Base-by-base conservation (phyloP, 1,139 yeast species). In the Saccharomyces uvarum region DNA sequence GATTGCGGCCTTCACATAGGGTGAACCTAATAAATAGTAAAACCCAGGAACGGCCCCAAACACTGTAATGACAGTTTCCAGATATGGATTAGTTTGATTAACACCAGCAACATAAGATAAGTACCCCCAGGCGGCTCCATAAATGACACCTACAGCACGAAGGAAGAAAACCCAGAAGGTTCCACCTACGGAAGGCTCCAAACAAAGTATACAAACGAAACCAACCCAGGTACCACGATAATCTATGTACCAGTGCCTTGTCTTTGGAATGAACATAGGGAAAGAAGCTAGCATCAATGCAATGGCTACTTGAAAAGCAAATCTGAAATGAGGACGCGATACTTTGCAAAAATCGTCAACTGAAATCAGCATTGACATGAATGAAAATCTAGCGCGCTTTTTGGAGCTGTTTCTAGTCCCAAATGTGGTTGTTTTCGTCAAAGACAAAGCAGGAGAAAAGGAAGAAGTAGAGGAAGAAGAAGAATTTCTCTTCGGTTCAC, bases 201-300 rank as follows among this genome's bases (percentile, higher is more conserved):
- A 56, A 19, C 77, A 77, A 50, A 78, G 62, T 49, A 76, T 75
- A 54, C 80, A 78, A 6, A 77, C 79, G 67, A 78, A 78, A 27
- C 81, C 82, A 9, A 77, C 73, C 82, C 82, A 78, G 1, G 77
- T 67, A 48, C 82, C 82, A 55, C 77, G 70, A 32, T 75, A 69
- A 32, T 73, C 70, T 8, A 65, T 66, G 57, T 76, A 78, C 82
- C 82, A 78, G 13, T 66, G 62, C 52, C 81, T 69, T 50, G 75
- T 62, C 47, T 71, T 70, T 0, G 79, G 77, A 14, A 75, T 67
- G 59, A 75, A 78, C 73, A 77, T 78, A 0, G 82, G 82, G 56
- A 77, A 77, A 0, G 80, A 73, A 0, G 77, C 73, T 1, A 77
- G 59, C 72, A 77, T 75, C 42, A 78, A 60, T 0, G 78, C 75